phyloP scores from a whole-genome alignment of 202 grass and related monocot species.

The Elaeis oleifera region DNA sequence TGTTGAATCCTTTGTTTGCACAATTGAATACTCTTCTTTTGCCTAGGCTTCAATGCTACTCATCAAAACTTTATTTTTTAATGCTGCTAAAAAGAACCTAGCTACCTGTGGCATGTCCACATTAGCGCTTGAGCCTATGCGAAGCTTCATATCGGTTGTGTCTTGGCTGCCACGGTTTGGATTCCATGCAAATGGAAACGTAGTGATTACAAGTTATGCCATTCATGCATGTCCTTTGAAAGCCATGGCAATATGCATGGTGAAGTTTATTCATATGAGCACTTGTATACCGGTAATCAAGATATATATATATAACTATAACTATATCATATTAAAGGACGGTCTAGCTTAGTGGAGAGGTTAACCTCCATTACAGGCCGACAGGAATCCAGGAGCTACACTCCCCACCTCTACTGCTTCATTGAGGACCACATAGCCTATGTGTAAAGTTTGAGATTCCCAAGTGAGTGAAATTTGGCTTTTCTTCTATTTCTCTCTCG shows the following conservation, averaged over 20 bases:
- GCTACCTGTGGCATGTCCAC: neutral
- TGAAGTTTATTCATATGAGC: no score
- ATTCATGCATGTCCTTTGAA: no score
- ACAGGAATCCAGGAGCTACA: conserved; percentile 61
- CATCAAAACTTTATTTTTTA: neutral
- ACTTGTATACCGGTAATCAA: no score
- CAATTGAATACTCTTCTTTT: conserved; percentile 24
- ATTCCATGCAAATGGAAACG: neutral
- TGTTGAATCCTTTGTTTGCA: neutral
- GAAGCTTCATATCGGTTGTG: conserved; percentile 18
- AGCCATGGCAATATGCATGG: no score
- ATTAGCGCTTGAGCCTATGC: conserved; percentile 3
- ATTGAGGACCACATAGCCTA: conserved; percentile 17
- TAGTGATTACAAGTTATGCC: neutral
- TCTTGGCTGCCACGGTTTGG: conserved; percentile 12
- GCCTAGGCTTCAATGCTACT: conserved; percentile 1
- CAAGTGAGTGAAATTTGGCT: conserved; percentile 31
- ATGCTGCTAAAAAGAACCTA: conserved; percentile 16
- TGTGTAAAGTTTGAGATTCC: conserved; percentile 41
- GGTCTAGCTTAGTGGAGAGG: no score
- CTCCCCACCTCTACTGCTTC: conserved; percentile 24
- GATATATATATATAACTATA: no score
- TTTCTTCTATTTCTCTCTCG: conserved; percentile 1
- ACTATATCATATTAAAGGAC: no score
- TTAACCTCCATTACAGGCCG: conserved; percentile 45